Percentiles rank a stretch among this genome's conserved stretches.
These are phyloP conservation scores for Saccharum hybrid DNA, from an alignment of 202 grass and related monocot genomes.

Conservation along the genomic window DNA sequence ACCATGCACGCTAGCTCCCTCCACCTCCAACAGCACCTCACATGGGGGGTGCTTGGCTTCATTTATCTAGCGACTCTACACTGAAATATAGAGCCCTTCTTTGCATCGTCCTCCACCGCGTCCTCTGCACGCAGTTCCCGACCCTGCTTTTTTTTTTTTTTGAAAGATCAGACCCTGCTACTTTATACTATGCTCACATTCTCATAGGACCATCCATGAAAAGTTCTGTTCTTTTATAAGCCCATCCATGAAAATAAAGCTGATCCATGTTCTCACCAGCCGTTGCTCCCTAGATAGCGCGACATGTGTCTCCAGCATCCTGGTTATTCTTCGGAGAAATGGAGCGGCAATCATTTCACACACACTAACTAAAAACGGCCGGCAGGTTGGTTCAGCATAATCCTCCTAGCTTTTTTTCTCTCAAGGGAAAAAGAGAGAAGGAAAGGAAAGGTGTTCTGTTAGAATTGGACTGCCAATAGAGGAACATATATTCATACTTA, in stretches of 20 bases:
- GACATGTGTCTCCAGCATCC: neutral
- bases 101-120: neutral
- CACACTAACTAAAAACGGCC: neutral
- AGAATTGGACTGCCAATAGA: neutral
- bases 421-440: neutral
- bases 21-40: constrained; percentile 32
- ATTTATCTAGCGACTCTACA: neutral
- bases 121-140: neutral
- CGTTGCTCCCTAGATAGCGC: neutral
- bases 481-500: neutral
- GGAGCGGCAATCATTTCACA: neutral
- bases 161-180: neutral
- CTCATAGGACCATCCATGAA: neutral
- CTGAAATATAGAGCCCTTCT: neutral
- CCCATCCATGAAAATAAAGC: neutral
- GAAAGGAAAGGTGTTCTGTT: neutral
- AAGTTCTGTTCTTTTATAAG: neutral
- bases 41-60: neutral
- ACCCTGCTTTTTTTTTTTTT: neutral
- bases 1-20: neutral
- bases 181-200: neutral
- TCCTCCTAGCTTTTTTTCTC: neutral
- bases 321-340: neutral
- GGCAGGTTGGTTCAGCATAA: neutral
- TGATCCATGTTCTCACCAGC: neutral